Base-by-base conservation (phyloP, 129 eudicot species). In the Flaveria trinervia region DNA sequence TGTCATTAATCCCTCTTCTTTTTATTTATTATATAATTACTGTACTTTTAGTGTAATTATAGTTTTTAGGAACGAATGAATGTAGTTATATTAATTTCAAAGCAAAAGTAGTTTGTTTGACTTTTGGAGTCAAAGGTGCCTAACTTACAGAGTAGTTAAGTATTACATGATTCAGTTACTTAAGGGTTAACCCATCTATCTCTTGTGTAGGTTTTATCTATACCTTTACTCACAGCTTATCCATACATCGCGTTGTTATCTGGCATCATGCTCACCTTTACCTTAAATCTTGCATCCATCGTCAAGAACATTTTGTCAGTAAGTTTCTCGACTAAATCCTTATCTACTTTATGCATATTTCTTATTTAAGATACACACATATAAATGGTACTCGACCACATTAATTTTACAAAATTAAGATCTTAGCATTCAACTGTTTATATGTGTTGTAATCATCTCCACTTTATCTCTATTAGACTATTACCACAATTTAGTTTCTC, bases 171-270 rank as follows among this genome's bases (percentile, higher is more conserved):
- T 14, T 51, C 20, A 17, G 56, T 5, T 51, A 17, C 56, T 51
- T 45, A 9, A 36, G 41, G 41, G 39, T 26, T 72, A 25, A 79
- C 25, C 23, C 48, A 49, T 41, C 65, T 41, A 13, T 57, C 22
- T 48, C 22, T 55, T 70, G 55, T 88, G 86, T 78, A 94, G 98
- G 72, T 86, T 39, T 7, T 85, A 16, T 56, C 91, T 41, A 89
- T 95, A 78, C 95, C 94, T 39, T 26, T 95, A 14, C 79, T 95
- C 78, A 62, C 91, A 67, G 80, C 89, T 83, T 95, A 86, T 77
- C 93, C 96, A 75, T 89, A 77, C 65, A 89, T 91, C 43, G 96
- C 99, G 3, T 75, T 88, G 92, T 80, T 95, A 22, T 87, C 96
- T 2, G 99, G 99, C 59, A n/a, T 83, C 71, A 75, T 83, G 62